These are phyloP conservation scores for Fusarium fracticaudum DNA, from an alignment of 2,329 filamentous ascomycete genomes.

Conservation along the genomic window DNA sequence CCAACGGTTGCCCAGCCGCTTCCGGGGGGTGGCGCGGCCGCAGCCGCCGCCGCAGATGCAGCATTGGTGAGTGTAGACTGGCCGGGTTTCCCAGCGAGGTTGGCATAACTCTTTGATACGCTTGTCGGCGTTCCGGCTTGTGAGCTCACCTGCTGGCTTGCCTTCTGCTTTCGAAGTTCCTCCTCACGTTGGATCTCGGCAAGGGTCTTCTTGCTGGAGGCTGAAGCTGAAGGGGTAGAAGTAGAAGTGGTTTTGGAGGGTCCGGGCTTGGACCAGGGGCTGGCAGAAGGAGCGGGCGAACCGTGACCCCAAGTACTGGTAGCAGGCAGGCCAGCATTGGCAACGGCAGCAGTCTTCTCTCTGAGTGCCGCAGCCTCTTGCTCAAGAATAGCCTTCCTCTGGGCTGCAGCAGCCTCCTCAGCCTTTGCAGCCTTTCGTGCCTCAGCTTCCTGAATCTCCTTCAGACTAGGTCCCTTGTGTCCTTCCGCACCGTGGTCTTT, in stretches of 20 bases:
- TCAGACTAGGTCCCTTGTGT: constrained; percentile 88
- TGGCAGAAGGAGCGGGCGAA: constrained; percentile 73
- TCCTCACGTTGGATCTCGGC: constrained; percentile 98
- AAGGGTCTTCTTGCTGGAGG: constrained; percentile 81
- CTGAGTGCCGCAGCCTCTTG: constrained; percentile 73
- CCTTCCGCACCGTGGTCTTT: constrained; percentile 78
- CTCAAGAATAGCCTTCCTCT: constrained; percentile 81
- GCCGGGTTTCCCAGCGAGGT: constrained; percentile 83
- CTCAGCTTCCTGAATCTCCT: constrained; percentile 96
- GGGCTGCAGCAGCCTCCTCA: constrained; percentile 81
- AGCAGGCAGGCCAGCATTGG: constrained; percentile 76
- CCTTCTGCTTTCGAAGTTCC: constrained; percentile 79
- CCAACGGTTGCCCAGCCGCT: constrained; percentile 94
- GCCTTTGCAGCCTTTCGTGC: constrained; percentile 90
- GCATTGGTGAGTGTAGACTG: constrained; percentile 51
- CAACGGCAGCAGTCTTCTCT: constrained; percentile 64
- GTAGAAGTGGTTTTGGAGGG: constrained; percentile 53
- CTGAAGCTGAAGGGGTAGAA: constrained; percentile 33
- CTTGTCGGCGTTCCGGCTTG: constrained; percentile 60
- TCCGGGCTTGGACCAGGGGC: constrained; percentile 74
- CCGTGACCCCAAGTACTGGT: constrained; percentile 89
- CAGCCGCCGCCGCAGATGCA: constrained; percentile 52
- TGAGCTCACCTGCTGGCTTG: constrained; percentile 60
- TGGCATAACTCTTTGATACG: constrained; percentile 88
- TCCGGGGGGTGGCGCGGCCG: constrained; percentile 45